Conservation (phyloP, 495 filamentous ascomycete genomes). For the Daldinia vernicosa region DNA sequence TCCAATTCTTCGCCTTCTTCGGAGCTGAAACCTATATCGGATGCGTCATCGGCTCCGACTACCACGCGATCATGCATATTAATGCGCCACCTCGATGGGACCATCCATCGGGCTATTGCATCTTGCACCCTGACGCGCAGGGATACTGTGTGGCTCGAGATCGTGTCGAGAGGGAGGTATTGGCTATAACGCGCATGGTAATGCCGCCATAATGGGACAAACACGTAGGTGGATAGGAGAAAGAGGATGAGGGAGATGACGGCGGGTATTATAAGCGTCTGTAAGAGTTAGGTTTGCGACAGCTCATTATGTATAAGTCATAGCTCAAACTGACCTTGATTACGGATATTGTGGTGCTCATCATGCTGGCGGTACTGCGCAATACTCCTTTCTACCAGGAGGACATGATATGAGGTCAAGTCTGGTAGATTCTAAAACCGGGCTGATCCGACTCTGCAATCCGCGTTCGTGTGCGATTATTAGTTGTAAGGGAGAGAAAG, state of each 20-base stretch:
- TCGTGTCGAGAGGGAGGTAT: slow-evolving; percentile 72
- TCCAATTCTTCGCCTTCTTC: slow-evolving; percentile 69
- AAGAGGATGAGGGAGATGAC: slow-evolving; percentile 80
- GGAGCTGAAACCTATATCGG: slow-evolving; percentile 58
- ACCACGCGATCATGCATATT: slow-evolving; percentile 48
- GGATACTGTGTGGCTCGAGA: slow-evolving; percentile 68
- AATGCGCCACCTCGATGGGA: slow-evolving; percentile 65
- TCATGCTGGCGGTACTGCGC: slow-evolving; percentile 39
- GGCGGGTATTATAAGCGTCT: slow-evolving; percentile 84
- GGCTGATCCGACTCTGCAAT: background rate
- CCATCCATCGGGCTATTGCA: slow-evolving; percentile 61
- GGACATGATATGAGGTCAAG: slow-evolving; percentile 17
- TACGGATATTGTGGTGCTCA: slow-evolving; percentile 53
- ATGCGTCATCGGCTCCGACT: slow-evolving; percentile 50
- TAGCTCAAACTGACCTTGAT: slow-evolving; percentile 52
- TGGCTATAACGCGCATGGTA: slow-evolving; percentile 78
- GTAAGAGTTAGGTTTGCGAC: slow-evolving; percentile 7
- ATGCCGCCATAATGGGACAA: slow-evolving; percentile 78
- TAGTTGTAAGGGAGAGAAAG: background rate
- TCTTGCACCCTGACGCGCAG: slow-evolving; percentile 69
- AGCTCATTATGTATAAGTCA: background rate
- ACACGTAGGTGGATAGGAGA: slow-evolving; percentile 71
- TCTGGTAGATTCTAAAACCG: background rate
- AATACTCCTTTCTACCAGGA: slow-evolving; percentile 18
- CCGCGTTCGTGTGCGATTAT: background rate